phyloP scores from a whole-genome alignment of 23 red algal species.

The Agarophyton chilense region DNA sequence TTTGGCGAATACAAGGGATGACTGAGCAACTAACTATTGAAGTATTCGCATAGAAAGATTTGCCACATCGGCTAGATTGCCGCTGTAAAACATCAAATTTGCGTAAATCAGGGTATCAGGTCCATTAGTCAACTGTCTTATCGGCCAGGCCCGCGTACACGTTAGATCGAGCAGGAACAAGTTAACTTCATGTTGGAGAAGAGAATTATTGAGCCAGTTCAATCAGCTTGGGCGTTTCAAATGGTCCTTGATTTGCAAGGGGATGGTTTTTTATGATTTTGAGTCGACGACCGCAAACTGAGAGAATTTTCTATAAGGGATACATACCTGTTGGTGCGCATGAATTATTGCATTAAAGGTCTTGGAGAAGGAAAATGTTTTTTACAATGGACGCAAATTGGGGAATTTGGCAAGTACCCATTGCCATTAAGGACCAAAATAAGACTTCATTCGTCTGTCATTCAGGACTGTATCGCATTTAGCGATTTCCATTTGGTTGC shows the following conservation, averaged over 20 bases:
- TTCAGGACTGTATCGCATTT: neutral
- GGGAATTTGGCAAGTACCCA: slow-evolving; percentile 33
- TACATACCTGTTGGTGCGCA: slow-evolving; percentile 22
- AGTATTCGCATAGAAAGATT: neutral
- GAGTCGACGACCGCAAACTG: slow-evolving; percentile 33
- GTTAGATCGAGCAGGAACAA: neutral
- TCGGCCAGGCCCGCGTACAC: neutral
- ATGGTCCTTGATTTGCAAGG: slow-evolving; percentile 2
- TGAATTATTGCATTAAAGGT: slow-evolving; percentile 22
- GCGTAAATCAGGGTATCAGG: neutral
- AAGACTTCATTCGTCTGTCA: slow-evolving; percentile 1
- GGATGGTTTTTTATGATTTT: slow-evolving; percentile 8
- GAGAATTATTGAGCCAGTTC: neutral
- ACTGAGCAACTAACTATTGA: neutral
- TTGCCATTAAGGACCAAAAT: neutral
- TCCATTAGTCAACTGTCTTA: neutral
- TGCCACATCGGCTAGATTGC: neutral
- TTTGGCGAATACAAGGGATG: too few relatives aligned
- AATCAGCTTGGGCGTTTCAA: neutral
- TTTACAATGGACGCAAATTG: slow-evolving; percentile 12
- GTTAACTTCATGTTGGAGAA: neutral
- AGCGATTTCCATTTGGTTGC: neutral
- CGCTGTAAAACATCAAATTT: neutral
- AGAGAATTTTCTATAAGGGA: neutral
- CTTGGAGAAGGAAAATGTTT: slow-evolving; percentile 25